phyloP scores from a whole-genome alignment of 2,329 filamentous ascomycete genomes.

The Zymoseptoria brevis region DNA sequence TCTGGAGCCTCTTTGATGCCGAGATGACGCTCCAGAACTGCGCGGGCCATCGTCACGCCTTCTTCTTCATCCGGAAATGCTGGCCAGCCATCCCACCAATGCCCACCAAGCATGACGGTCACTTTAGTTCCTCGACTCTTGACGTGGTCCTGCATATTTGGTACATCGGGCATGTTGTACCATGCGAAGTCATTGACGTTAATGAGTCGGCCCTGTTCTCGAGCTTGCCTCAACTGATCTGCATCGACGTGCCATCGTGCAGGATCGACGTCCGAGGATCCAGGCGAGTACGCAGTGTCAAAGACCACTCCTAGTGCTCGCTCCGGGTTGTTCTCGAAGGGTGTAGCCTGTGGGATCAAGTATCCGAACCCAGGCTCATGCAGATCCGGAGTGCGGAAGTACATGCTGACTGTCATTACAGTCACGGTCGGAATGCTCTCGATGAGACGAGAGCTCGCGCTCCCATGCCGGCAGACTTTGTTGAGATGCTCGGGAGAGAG shows the following conservation, averaged over 20 bases:
- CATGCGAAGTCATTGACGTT: slow-evolving; percentile 29
- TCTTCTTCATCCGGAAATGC: slow-evolving; percentile 57
- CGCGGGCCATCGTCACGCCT: slow-evolving; percentile 61
- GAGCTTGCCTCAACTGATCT: slow-evolving; percentile 18
- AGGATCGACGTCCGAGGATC: slow-evolving; percentile 16
- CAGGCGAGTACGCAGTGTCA: slow-evolving; percentile 55
- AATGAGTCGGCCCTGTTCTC: slow-evolving; percentile 20
- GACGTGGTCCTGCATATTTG: slow-evolving; percentile 27
- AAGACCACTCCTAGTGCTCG: slow-evolving; percentile 86
- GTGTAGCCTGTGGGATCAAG: slow-evolving; percentile 69
- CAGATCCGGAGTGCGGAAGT: slow-evolving; percentile 60
- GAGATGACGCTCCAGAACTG: slow-evolving; percentile 65
- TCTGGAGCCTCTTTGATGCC: slow-evolving; percentile 57
- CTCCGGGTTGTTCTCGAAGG: slow-evolving; percentile 68
- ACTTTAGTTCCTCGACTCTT: slow-evolving; percentile 64
- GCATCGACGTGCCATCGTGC: slow-evolving; percentile 18
- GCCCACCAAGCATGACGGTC: slow-evolving; percentile 90
- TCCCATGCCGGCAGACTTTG: slow-evolving; percentile 25
- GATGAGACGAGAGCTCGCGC: slow-evolving; percentile 41
- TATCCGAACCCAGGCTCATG: slow-evolving; percentile 78
- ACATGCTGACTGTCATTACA: slow-evolving; percentile 89
- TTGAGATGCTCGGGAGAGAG: slow-evolving; percentile 38
- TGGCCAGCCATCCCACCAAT: slow-evolving; percentile 69
- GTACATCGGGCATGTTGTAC: slow-evolving; percentile 26
- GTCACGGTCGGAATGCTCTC: slow-evolving; percentile 51